A percentile compares a stretch with the other conserved stretches of the same genome.
These are phyloP conservation scores for Teunomyces atbi DNA, from an alignment of 805 yeast species.

Conservation along the genomic window DNA sequence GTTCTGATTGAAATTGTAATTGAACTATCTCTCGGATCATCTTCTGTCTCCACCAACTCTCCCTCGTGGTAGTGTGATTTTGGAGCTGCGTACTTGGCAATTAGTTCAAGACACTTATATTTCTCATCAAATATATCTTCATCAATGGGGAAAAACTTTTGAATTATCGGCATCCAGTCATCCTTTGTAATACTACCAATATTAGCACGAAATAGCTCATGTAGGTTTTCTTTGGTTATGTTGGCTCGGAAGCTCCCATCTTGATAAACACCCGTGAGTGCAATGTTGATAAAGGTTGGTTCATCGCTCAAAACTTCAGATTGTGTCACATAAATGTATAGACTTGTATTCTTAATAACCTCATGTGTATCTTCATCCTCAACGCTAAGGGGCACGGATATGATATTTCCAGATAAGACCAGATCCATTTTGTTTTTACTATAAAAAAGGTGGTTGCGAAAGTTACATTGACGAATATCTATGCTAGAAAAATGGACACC, in stretches of 20 bases:
- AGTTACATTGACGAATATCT: not conserved
- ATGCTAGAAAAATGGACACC: conserved; percentile 68
- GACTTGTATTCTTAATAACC: conserved; percentile 13
- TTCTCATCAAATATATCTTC: conserved; percentile 6
- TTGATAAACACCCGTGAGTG: conserved; percentile 16
- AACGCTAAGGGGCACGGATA: conserved; percentile 15
- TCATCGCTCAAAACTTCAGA: conserved; percentile 8
- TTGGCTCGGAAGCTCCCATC: conserved; percentile 21
- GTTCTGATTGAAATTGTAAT: conserved; percentile 16
- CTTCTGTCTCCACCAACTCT: conserved; percentile 8
- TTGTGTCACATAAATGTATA: conserved; percentile 16
- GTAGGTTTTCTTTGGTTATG: conserved; percentile 9
- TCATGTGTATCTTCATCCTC: conserved; percentile 14
- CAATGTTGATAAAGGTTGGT: conserved; percentile 11
- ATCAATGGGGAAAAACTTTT: conserved; percentile 17
- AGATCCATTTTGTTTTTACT: not conserved
- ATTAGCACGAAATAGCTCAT: not conserved
- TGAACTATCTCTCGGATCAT: conserved; percentile 9
- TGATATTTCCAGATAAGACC: conserved; percentile 5
- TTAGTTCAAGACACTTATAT: not conserved
- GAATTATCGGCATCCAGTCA: conserved; percentile 18
- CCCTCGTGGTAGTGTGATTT: conserved; percentile 5
- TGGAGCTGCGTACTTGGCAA: conserved; percentile 3
- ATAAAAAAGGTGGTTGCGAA: conserved; percentile 2
- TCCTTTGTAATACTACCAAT: conserved; percentile 10